Conservation (phyloP, 768 basidiomycete genomes). For the Fomitopsis serialis region DNA sequence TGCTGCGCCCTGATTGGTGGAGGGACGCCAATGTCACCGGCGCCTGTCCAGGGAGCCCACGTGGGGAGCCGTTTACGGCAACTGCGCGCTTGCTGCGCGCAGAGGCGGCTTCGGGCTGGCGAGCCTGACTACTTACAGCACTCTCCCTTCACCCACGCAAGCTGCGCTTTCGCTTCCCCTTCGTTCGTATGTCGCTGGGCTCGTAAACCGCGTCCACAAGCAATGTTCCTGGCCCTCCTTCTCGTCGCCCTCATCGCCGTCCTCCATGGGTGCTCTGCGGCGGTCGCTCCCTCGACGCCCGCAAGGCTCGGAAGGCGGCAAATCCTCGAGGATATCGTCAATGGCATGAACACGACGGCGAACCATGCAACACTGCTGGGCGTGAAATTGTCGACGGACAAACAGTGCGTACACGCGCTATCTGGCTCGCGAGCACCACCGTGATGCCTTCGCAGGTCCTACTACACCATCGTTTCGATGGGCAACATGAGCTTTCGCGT, state of each 20-base stretch:
- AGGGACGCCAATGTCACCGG: background rate
- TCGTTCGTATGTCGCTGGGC: conserved; percentile 4
- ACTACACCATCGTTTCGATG: conserved; percentile 53
- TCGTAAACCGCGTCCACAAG: background rate
- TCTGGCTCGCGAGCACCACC: background rate
- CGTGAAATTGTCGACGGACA: background rate
- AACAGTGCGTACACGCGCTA: background rate
- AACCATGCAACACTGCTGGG: background rate
- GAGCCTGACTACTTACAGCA: background rate
- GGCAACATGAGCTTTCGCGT: conserved; percentile 65
- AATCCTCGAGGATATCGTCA: background rate
- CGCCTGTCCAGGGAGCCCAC: background rate
- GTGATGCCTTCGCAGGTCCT: conserved; percentile 44
- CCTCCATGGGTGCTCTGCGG: background rate
- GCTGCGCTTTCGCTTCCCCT: background rate
- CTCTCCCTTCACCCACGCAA: background rate
- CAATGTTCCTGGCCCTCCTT: conserved; percentile 2
- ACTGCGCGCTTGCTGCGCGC: background rate
- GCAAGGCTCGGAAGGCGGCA: conserved; percentile 3
- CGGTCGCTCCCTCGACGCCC: background rate
- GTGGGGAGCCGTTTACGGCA: background rate
- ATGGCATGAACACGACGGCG: conserved; percentile 1
- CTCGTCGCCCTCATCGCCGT: background rate
- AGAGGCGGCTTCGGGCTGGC: background rate
- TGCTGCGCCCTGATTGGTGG: background rate